Conservation (phyloP, 108 stramenopile genomes). For the Nitzschia sp. region DNA sequence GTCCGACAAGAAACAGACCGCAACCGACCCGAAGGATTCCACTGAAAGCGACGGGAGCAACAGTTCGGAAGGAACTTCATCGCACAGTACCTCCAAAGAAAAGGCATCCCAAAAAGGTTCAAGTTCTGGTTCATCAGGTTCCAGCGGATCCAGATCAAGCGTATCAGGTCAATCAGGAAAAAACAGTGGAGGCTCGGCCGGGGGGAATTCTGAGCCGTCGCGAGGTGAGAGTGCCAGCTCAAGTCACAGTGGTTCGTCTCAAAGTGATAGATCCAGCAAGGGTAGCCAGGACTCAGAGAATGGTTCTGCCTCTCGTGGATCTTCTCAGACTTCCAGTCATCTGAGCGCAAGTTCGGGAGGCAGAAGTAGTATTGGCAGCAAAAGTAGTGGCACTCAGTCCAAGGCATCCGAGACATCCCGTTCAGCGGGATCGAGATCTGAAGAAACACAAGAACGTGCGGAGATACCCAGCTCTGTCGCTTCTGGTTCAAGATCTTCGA, state of each 20-base stretch:
- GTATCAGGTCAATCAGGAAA: background rate
- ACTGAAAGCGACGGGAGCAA: background rate
- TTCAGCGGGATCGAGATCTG: too few relatives aligned
- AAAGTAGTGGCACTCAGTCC: too few relatives aligned
- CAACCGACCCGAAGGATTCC: too few relatives aligned
- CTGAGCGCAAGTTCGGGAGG: too few relatives aligned
- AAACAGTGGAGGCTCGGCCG: background rate
- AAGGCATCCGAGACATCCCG: too few relatives aligned
- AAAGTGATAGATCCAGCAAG: background rate
- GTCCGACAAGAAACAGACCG: too few relatives aligned
- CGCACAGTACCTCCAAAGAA: background rate
- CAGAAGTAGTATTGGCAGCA: too few relatives aligned
- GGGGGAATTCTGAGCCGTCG: background rate
- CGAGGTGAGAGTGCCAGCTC: background rate
- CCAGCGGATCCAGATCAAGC: background rate
- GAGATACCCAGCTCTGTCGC: too few relatives aligned
- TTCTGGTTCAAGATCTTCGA: too few relatives aligned
- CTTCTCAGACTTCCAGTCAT: too few relatives aligned
- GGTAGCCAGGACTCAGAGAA: background rate
- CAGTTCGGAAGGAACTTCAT: background rate
- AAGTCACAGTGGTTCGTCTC: background rate
- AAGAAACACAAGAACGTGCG: too few relatives aligned
- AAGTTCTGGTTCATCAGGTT: conserved; percentile 4
- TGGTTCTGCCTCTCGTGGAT: background rate
- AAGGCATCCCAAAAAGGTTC: background rate